Base-by-base conservation (phyloP, 23 red algal genomes). In the Agarophyton chilense region DNA sequence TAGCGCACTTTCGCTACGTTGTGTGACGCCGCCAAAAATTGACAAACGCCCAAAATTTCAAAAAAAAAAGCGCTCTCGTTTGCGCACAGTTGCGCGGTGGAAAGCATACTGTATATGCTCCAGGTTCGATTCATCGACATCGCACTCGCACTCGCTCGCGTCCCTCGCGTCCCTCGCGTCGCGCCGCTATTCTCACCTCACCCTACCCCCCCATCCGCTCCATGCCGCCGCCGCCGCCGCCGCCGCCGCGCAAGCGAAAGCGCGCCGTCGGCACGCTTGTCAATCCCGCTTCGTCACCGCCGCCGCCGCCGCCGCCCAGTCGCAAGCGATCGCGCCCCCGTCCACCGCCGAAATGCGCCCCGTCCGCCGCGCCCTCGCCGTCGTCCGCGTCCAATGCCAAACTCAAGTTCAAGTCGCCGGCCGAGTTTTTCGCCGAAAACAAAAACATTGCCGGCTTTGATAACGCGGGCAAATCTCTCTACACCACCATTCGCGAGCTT, bases 401-500 rank as follows among this genome's bases (percentile, higher is more conserved):
- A 56, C 88, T 96, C 33, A 91, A 87, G 62, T 91, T 96, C 70
- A 89, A 90, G 79, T 93, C 95, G 39, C 95, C 95, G 8, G 95
- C 95, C 24, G 90, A 98, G 78, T 98, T 98, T 65, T 98, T 98
- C 72, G 95, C 95, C 18, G 95, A 98, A 52, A 98, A 98, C 91
- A 98, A 98, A 78, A 98, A 98, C 79, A 98, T 98, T 62, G 95
- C 95, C 35, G 95, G 95, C 46, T 98, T 98, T 66, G 95, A 98
- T 73, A 98, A 98, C 81, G 76, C 90, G 52, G 95, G 95, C 57
- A 89, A 93, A 38, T 94, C 90, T 17, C 84, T 98, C 26, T 98
- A 98, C 78, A 98, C 95, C 25, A 98, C 95, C 18, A 78, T 98
- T 42, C 87, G 95, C 52, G 95, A 98, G 76, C 80, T 98, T 1